Evolutionary conservation across 2,329 filamentous ascomycete species (phyloP).

Genomic region (Exserohilum rostratum): DNA sequence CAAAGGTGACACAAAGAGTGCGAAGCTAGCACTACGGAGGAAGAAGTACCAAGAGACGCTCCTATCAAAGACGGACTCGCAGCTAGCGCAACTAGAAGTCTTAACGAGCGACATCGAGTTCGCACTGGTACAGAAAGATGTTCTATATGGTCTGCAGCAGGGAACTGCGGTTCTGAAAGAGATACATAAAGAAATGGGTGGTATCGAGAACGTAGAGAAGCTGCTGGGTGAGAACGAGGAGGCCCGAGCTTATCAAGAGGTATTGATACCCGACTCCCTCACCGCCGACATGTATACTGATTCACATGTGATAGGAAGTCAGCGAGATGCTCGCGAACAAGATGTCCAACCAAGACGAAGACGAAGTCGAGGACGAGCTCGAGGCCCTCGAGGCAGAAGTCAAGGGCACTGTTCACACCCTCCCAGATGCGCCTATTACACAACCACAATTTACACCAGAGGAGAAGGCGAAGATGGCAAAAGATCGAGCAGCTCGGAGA

Average conservation of each 20-base stretch:
- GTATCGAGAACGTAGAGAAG: slow-evolving; percentile 91
- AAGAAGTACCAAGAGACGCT: slow-evolving; percentile 98
- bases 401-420: slow-evolving; percentile 38
- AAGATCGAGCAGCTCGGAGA: slow-evolving; percentile 42
- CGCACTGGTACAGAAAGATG: slow-evolving; percentile 94
- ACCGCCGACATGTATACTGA: neutral
- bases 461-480: slow-evolving; percentile 37
- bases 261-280: slow-evolving; percentile 48
- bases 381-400: slow-evolving; percentile 76
- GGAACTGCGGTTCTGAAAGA: slow-evolving; percentile 87
- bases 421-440: slow-evolving; percentile 50
- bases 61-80: slow-evolving; percentile 84
- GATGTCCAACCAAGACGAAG: slow-evolving; percentile 94
- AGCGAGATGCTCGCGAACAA: slow-evolving; percentile 86
- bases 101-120: slow-evolving; percentile 92
- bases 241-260: slow-evolving; percentile 88
- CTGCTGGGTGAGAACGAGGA: slow-evolving; percentile 92
- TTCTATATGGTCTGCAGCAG: slow-evolving; percentile 89
- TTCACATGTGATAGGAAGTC: slow-evolving; percentile 70
- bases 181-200: slow-evolving; percentile 95
- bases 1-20: slow-evolving; percentile 77
- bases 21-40: slow-evolving; percentile 84
- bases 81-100: slow-evolving; percentile 91
- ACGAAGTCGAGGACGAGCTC: slow-evolving; percentile 96
- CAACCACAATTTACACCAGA: slow-evolving; percentile 39